phyloP scores from a whole-genome alignment of 768 basidiomycete genomes.

The Leccinum boreale region DNA sequence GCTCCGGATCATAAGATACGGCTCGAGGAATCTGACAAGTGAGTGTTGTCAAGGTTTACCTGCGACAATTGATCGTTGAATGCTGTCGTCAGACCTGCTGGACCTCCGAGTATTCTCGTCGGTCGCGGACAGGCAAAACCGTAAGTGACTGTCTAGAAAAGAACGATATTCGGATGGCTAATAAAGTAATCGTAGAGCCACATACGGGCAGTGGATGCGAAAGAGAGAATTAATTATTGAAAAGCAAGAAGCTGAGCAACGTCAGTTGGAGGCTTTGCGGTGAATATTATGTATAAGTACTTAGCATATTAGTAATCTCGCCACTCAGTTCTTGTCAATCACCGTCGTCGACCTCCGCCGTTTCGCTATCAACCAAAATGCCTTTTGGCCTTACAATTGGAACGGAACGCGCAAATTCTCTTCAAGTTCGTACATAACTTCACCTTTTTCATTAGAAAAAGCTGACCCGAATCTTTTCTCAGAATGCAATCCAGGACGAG shows the following conservation, averaged over 20 bases:
- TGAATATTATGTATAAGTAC: slow-evolving; percentile 1
- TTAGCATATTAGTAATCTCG: slow-evolving; percentile 28
- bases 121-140: not conserved
- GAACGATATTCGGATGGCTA: not conserved
- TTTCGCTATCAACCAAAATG: slow-evolving; percentile 40
- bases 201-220: slow-evolving; percentile 2
- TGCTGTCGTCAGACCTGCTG: slow-evolving; percentile 4
- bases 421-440: slow-evolving; percentile 50
- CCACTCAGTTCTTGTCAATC: slow-evolving; percentile 24
- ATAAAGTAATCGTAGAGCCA: not conserved
- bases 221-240: slow-evolving; percentile 11
- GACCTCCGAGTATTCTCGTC: slow-evolving; percentile 2
- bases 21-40: slow-evolving; percentile 1
- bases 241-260: slow-evolving; percentile 14
- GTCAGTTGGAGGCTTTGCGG: slow-evolving; percentile 3
- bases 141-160: slow-evolving; percentile 1
- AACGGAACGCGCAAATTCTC: slow-evolving; percentile 68
- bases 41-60: not conserved
- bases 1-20: not conserved
- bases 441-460: slow-evolving; percentile 9
- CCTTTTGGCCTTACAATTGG: slow-evolving; percentile 75
- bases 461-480: slow-evolving; percentile 13
- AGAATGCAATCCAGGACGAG: slow-evolving; percentile 82
- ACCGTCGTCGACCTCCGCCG: slow-evolving; percentile 22
- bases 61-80: not conserved